Conservation (phyloP, 2,329 filamentous ascomycete species). For the Fusarium sp. region DNA sequence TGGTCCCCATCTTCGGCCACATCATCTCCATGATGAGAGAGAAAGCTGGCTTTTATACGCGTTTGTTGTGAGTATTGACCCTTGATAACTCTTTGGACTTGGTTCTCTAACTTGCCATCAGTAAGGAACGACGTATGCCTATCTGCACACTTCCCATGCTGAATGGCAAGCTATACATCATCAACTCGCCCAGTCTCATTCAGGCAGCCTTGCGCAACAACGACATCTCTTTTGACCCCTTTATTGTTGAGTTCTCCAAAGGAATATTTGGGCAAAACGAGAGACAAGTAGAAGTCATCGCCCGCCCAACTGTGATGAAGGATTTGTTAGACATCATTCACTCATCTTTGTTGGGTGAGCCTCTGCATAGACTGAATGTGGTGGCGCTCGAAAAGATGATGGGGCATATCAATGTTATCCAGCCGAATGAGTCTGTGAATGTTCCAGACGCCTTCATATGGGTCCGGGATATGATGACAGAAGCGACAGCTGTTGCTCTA, state of each 20-base stretch:
- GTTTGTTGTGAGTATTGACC: conserved; percentile 8
- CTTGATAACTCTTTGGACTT: accelerated
- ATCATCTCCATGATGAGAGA: conserved; percentile 26
- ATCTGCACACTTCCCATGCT: conserved; percentile 59
- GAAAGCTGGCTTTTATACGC: conserved; percentile 22
- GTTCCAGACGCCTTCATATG: conserved; percentile 52
- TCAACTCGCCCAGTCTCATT: conserved; percentile 53
- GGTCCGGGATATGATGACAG: conserved; percentile 52
- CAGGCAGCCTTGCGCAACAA: conserved; percentile 53
- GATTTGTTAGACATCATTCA: conserved; percentile 15
- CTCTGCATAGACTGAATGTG: conserved; percentile 17
- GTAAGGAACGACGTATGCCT: conserved; percentile 38
- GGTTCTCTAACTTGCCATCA: neutral
- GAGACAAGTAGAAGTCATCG: neutral
- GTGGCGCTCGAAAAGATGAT: neutral
- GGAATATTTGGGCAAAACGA: conserved; percentile 21
- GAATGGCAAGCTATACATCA: conserved; percentile 56
- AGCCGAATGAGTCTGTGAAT: neutral
- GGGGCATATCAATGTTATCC: conserved; percentile 6
- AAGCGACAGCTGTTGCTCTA: conserved; percentile 53
- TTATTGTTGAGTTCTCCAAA: conserved; percentile 49
- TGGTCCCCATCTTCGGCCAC: conserved; percentile 29
- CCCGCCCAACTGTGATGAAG: neutral
- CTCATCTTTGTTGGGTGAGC: conserved; percentile 14
- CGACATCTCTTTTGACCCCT: conserved; percentile 55